phyloP scores from a whole-genome alignment of 129 eudicot genomes.

The Tagetes patula region DNA sequence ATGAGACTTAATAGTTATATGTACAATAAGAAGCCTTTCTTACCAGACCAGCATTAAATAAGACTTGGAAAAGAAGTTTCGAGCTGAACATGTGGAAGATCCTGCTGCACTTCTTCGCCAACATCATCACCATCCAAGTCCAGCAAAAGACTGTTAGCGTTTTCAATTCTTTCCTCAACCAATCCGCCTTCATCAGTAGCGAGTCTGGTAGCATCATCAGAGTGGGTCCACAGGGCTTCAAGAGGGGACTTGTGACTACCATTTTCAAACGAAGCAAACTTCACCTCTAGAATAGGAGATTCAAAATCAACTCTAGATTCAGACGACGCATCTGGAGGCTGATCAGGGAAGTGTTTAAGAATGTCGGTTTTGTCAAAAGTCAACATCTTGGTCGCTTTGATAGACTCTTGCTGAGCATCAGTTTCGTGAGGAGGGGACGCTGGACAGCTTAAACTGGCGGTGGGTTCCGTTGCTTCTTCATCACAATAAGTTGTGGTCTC shows the following conservation, averaged over 20 bases:
- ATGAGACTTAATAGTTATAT: constrained; percentile 12
- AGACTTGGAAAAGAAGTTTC: constrained; percentile 47
- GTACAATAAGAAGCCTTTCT: constrained; percentile 17
- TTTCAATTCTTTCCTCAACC: constrained; percentile 18
- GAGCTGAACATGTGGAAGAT: constrained; percentile 22
- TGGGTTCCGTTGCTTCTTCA: constrained; percentile 21
- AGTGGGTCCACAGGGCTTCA: constrained; percentile 50
- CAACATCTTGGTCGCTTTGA: background rate
- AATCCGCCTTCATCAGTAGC: constrained; percentile 21
- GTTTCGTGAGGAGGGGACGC: constrained; percentile 12
- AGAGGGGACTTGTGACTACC: constrained; percentile 33
- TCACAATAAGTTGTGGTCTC: constrained; percentile 25
- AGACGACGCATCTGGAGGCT: constrained; percentile 17
- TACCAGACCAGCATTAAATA: constrained; percentile 31
- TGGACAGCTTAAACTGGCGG: background rate
- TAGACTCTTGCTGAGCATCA: constrained; percentile 21
- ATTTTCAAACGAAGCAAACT: constrained; percentile 39
- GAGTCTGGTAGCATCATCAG: constrained; percentile 3
- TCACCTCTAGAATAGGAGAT: constrained; percentile 66
- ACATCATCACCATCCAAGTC: constrained; percentile 39
- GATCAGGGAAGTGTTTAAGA: constrained; percentile 27
- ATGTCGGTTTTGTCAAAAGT: constrained; percentile 31
- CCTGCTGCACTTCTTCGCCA: constrained; percentile 21
- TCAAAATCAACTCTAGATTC: constrained; percentile 47
- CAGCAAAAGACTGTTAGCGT: constrained; percentile 30